Base-by-base conservation (phyloP, 768 basidiomycete species). In the Hortiboletus flavorubellus region DNA sequence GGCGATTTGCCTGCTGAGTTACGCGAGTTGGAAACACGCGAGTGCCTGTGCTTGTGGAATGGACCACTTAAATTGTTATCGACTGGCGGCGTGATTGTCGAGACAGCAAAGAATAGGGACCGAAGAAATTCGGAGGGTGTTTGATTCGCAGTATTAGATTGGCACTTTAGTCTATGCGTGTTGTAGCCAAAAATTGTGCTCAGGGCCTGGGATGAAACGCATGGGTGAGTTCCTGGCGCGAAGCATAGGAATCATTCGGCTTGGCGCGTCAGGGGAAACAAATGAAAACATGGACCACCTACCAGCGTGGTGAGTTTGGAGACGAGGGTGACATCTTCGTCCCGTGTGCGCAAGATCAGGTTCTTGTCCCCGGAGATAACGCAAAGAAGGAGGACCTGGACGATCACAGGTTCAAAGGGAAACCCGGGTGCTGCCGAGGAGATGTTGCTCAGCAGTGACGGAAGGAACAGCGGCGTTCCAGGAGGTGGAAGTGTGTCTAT, bases 381-480 rank as follows among this genome's bases (percentile, higher is more conserved):
- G 65, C 80, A 87, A 4, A 86, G 78, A 31, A 90, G 78, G 15
- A 89, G 71, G 21, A 85, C 82, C 65, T 85, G 86, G 21, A 89
- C 69, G 40, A 89, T 78, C 49, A 82, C 78, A 10, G 80, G 75
- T 49, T 90, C 86, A 3, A 88, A 53, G 8, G 85, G 84, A 15
- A 85, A 66, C 9, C 69, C 73, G n/a, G 80, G 73, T 29, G 72
- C 68, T 8, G 70, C 67, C n/a, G 73, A 60, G 38, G 75, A 79
- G 49, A 86, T 66, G 54, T 78, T 72, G 4, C 72, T 65, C 11
- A 87, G 59, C 30, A 86, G 64, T 2, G 76, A 71, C 14, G 81
- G 76, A n/a, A 85, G 69, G 61, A 84, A 83, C 1, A 63, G 64
- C 31, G 73, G 75, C 0, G 77, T 74, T 12, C 81, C 84, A 21